Conservation (phyloP, 179 eudicot genomes). For the Corrigiola litoralis region DNA sequence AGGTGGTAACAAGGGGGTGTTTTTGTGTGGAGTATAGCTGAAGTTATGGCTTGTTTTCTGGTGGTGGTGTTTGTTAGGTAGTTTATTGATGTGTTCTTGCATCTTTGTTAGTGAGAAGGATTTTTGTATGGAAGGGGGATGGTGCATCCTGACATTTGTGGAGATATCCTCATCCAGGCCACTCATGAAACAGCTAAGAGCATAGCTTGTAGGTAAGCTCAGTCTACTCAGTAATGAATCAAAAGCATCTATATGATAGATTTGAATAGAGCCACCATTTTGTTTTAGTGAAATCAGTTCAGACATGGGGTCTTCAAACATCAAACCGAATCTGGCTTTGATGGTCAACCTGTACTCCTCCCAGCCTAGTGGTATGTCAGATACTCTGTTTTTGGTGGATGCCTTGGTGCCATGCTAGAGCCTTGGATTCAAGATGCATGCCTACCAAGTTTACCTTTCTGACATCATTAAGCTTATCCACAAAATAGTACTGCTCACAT, state of each 20-base stretch:
- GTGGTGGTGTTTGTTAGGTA: neutral
- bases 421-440: neutral
- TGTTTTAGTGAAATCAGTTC: neutral
- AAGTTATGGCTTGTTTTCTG: too few relatives aligned
- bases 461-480: neutral
- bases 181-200: neutral
- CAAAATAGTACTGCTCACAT: neutral
- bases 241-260: neutral
- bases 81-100: neutral
- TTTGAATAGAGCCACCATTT: neutral
- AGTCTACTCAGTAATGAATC: neutral
- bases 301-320: constrained; percentile 2
- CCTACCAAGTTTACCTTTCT: neutral
- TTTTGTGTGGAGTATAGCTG: neutral
- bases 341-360: neutral
- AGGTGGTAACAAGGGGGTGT: neutral
- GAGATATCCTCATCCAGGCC: neutral
- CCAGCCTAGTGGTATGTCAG: neutral
- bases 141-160: neutral
- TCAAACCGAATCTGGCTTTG: neutral
- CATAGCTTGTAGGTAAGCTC: neutral
- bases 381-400: neutral
- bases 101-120: neutral
- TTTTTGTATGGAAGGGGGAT: neutral
- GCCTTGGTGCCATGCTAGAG: neutral